Conservation (phyloP, 306 rosid species). For the Inga leiocalycina region DNA sequence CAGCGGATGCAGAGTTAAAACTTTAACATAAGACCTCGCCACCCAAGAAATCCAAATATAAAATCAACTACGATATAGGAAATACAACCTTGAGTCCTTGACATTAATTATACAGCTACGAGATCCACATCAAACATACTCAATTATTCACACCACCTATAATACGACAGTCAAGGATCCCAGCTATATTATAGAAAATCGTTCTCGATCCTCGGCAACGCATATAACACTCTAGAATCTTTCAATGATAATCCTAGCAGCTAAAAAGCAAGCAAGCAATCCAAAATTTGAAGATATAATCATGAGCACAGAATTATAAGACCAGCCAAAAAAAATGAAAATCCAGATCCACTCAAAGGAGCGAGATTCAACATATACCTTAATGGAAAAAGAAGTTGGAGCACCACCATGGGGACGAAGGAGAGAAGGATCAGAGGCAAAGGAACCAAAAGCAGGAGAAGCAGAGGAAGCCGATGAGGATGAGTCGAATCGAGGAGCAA, state of each 20-base stretch:
- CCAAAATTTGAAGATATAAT: neutral
- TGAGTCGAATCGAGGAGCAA: slow-evolving; percentile 74
- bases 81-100: neutral
- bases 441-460: slow-evolving; percentile 61
- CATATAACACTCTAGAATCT: neutral
- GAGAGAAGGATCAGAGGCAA: slow-evolving; percentile 70
- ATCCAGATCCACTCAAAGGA: slow-evolving; percentile 39
- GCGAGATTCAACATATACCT: slow-evolving; percentile 49
- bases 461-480: slow-evolving; percentile 59
- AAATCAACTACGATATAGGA: neutral
- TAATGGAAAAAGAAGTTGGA: slow-evolving; percentile 52
- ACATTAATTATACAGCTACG: neutral
- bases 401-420: slow-evolving; percentile 64
- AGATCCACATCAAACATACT: slow-evolving; percentile 37
- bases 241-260: neutral
- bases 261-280: slow-evolving; percentile 5
- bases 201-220: neutral
- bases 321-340: slow-evolving; percentile 9
- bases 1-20: slow-evolving; percentile 2
- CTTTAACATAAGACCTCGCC: neutral
- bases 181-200: neutral
- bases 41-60: neutral
- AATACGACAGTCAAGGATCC: neutral
- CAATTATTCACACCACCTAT: neutral
- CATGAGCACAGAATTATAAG: neutral